Conservation (phyloP, 2,329 filamentous ascomycete species). For the Trichoderma sp. region DNA sequence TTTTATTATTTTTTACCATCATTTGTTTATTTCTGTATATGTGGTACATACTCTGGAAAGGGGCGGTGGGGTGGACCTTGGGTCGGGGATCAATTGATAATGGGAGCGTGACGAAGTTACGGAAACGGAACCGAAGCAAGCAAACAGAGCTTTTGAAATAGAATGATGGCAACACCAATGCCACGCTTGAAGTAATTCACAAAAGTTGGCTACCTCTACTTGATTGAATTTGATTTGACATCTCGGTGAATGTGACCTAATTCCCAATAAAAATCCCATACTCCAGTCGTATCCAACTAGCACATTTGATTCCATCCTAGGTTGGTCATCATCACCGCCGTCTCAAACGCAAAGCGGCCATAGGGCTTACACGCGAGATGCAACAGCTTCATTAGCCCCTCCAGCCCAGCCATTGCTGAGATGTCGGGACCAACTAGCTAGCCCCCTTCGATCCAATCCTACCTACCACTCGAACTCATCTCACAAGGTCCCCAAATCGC, state of each 20-base stretch:
- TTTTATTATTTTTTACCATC: neutral
- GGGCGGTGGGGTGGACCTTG: neutral
- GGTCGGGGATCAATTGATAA: neutral
- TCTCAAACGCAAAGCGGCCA: neutral
- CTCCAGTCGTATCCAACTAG: neutral
- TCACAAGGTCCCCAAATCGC: neutral
- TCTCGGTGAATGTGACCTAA: neutral
- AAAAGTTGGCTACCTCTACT: neutral
- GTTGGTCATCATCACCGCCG: neutral
- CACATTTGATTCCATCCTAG: neutral
- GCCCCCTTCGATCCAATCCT: neutral
- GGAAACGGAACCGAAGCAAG: slow-evolving; percentile 2
- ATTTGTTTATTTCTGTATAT: neutral
- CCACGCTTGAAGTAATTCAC: slow-evolving; percentile 5
- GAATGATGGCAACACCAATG: neutral
- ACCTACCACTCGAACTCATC: neutral
- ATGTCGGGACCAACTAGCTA: neutral
- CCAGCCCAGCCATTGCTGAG: neutral
- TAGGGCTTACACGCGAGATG: neutral
- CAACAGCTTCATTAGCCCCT: neutral
- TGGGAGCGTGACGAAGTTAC: neutral
- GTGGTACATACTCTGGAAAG: neutral
- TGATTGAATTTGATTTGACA: neutral
- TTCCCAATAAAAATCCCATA: neutral
- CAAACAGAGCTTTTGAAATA: slow-evolving; percentile 14